phyloP scores from a whole-genome alignment of 352 stramenopile species.

The Pythium aphanidermatum region DNA sequence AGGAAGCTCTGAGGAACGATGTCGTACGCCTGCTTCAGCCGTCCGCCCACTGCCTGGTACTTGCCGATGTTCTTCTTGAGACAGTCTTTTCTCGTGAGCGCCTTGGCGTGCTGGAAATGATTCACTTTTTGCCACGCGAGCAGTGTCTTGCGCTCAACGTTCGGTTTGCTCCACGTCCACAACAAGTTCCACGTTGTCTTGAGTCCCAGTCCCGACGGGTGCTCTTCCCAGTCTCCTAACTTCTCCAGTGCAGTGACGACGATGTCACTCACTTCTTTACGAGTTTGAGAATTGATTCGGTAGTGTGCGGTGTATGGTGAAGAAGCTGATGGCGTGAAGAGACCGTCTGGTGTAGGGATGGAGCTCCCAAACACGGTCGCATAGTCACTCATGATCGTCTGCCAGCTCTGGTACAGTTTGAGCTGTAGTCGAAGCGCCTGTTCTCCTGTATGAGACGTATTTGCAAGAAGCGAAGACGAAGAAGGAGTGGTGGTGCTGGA shows the following conservation, averaged over 20 bases:
- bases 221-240: constrained; percentile 61
- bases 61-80: constrained; percentile 86
- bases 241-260: constrained; percentile 60
- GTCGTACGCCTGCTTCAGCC: constrained; percentile 69
- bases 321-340: constrained; percentile 21
- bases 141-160: constrained; percentile 74
- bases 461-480: background rate
- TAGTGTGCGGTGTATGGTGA: constrained; percentile 51
- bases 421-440: constrained; percentile 57
- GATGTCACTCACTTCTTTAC: constrained; percentile 80
- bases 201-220: constrained; percentile 68
- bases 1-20: constrained; percentile 92
- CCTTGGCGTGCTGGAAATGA: constrained; percentile 88
- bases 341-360: constrained; percentile 12
- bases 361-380: constrained; percentile 69
- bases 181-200: constrained; percentile 90
- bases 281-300: constrained; percentile 70
- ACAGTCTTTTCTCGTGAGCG: constrained; percentile 92
- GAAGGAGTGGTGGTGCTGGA: background rate
- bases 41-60: constrained; percentile 40
- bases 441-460: constrained; percentile 18
- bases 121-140: constrained; percentile 93
- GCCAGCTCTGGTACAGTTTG: constrained; percentile 78
- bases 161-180: constrained; percentile 89
- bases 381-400: constrained; percentile 85